A percentile compares a stretch with the other conserved stretches of the same genome.
Evolutionary conservation across 208 protist genomes (phyloP).

Genomic region (Acanthamoeba quina): DNA sequence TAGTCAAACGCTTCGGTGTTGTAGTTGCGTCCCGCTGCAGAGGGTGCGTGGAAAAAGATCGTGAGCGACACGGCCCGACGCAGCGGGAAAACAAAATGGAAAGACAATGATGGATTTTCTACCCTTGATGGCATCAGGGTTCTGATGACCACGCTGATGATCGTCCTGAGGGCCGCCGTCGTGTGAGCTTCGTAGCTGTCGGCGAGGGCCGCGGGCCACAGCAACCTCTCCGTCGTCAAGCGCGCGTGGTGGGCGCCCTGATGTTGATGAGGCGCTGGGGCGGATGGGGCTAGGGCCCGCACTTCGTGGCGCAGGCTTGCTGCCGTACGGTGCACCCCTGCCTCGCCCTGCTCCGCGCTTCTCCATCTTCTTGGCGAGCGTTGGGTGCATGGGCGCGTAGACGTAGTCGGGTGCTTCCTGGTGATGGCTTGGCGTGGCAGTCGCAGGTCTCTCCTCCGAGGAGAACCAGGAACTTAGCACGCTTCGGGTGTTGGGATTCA

Average conservation of each 20-base stretch:
- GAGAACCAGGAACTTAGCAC: constrained; percentile 51
- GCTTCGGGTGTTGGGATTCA: constrained; percentile 40
- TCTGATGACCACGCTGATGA: background rate
- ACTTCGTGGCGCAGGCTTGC: background rate
- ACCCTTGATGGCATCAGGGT: background rate
- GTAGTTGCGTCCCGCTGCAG: background rate
- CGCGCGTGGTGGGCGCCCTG: too few relatives aligned
- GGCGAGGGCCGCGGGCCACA: background rate
- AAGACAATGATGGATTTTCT: background rate
- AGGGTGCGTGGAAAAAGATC: background rate
- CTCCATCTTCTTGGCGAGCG: constrained; percentile 21
- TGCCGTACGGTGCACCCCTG: background rate
- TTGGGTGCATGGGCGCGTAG: constrained; percentile 18
- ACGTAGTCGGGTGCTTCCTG: constrained; percentile 42
- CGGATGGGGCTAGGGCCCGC: background rate
- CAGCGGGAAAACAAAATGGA: too few relatives aligned
- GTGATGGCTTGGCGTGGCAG: background rate
- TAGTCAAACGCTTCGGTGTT: constrained; percentile 16
- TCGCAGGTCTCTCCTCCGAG: background rate
- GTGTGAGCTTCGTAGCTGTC: background rate
- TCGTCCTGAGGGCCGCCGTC: background rate
- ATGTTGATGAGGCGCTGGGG: background rate
- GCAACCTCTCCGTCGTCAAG: background rate
- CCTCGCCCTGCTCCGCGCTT: constrained; percentile 39
- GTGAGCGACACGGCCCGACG: too few relatives aligned